Percentiles rank a stretch among this genome's conserved stretches.
Evolutionary conservation across 495 filamentous ascomycete species (phyloP).

Genomic region (Cryomyces minteri): DNA sequence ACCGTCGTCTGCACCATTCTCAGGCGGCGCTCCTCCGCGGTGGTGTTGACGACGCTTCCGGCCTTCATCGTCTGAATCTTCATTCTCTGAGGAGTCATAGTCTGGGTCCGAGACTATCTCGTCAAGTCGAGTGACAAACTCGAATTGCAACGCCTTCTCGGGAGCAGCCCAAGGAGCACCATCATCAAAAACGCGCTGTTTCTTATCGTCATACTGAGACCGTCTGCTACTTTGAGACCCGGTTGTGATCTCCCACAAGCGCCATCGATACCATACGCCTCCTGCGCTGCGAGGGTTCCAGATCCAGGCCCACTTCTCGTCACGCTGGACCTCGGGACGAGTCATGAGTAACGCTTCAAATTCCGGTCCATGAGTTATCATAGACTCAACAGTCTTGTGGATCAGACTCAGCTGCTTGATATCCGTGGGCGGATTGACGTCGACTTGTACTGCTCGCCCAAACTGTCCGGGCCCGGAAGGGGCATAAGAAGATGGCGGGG

Average conservation of each 20-base stretch:
- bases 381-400: constrained; percentile 66
- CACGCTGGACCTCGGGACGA: constrained; percentile 53
- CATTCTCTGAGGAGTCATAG: constrained; percentile 77
- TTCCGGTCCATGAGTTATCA: constrained; percentile 64
- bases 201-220: constrained; percentile 2
- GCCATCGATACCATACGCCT: constrained; percentile 83
- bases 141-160: constrained; percentile 45
- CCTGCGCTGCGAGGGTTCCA: constrained; percentile 73
- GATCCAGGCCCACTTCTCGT: constrained; percentile 86
- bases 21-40: constrained; percentile 27
- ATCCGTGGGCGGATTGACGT: constrained; percentile 57
- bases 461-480: constrained; percentile 16
- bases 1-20: constrained; percentile 33
- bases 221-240: constrained; percentile 21
- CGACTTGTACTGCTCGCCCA: constrained; percentile 39
- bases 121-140: constrained; percentile 51
- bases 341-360: constrained; percentile 91
- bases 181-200: constrained; percentile 43
- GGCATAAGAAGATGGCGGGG: constrained; percentile 57
- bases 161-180: constrained; percentile 54
- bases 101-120: constrained; percentile 70
- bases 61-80: constrained; percentile 63
- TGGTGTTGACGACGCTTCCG: constrained; percentile 30
- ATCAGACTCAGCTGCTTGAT: constrained; percentile 68
- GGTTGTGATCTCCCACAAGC: constrained; percentile 68